Evolutionary conservation across 1,284 basidiomycete species (phyloP).

Genomic region (Cutaneotrichosporon sp.): DNA sequence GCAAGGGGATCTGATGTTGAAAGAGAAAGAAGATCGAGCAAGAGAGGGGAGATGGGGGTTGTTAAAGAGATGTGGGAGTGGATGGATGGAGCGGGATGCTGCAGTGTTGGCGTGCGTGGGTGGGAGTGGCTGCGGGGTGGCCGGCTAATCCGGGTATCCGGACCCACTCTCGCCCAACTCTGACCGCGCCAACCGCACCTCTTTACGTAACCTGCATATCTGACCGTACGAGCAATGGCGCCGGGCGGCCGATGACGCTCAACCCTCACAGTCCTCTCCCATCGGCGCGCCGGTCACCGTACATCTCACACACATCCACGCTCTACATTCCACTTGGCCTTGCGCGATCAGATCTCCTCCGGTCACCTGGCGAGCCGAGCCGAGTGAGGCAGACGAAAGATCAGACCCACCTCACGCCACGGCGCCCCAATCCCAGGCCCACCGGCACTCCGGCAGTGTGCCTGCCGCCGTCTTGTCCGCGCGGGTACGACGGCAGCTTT

Average conservation of each 20-base stretch:
- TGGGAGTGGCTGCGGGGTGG: background rate
- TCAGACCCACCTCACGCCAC: too few relatives aligned
- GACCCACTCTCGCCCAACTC: background rate
- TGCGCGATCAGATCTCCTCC: background rate
- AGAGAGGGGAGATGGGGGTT: too few relatives aligned
- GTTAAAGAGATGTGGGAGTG: too few relatives aligned
- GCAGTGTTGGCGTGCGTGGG: too few relatives aligned
- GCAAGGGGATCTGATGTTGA: conserved; percentile 1
- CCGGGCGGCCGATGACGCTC: background rate
- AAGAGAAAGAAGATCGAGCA: conserved; percentile 2
- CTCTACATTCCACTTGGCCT: too few relatives aligned
- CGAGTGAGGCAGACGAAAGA: too few relatives aligned
- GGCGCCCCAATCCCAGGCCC: too few relatives aligned
- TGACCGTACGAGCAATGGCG: background rate
- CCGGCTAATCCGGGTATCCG: conserved; percentile 4
- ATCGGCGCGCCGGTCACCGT: background rate
- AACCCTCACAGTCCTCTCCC: background rate
- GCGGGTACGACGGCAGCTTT: background rate
- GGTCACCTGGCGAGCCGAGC: too few relatives aligned
- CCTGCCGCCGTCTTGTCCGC: background rate
- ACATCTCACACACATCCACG: background rate
- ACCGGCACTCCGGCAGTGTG: background rate
- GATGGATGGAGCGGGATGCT: too few relatives aligned
- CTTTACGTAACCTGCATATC: background rate
- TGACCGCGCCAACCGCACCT: too few relatives aligned